Evolutionary conservation across 1,139 yeast genomes (phyloP), one percentile per base, ranked within the genome.

Genomic region (Yamadazyma oceani): DNA sequence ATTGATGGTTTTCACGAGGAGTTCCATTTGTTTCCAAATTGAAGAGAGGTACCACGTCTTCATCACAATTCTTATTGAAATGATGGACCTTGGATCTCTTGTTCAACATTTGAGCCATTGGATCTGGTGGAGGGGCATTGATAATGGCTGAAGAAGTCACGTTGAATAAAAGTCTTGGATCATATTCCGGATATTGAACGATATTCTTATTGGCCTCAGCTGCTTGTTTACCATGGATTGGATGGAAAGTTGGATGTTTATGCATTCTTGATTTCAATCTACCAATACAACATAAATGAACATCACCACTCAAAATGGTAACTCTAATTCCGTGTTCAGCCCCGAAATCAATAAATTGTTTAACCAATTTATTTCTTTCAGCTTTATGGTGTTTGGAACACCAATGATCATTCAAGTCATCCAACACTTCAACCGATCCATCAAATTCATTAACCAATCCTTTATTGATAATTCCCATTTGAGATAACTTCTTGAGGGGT

Each of bases 341-440:
- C 3, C 92, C 88, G 51, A 85, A 78, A 34, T 75, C 75, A 46
- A 79, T 78, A 35, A 87, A 64, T 37, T 68, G 64, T 36, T 69
- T 67, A 32, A 86, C 63, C 35, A 88, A 65, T 46, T 56, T 57
- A 58, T 87, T 87, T 43, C 96, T 73, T 60, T 87, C 96, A 37
- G 65, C 62, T 57, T 87, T 87, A 49, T 90, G 98, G 57, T 82
- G 76, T 42, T 74, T 74, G 5, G 96, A 85, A 60, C 97, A 89
- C 97, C 97, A 90, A 61, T 92, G 97, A 58, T 90, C 98, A 55
- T 89, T 85, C 57, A 92, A 72, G 57, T 90, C 97, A 55, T 92
- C 97, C 48, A 90, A 72, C 13, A 90, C 79, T 62, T 90, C 97
- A 14, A 90, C 81, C 31, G 85, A 80, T 2, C 97, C 97, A 54